Evolutionary conservation across 345 rosid species (phyloP).

Genomic region (Pistacia integerrima): DNA sequence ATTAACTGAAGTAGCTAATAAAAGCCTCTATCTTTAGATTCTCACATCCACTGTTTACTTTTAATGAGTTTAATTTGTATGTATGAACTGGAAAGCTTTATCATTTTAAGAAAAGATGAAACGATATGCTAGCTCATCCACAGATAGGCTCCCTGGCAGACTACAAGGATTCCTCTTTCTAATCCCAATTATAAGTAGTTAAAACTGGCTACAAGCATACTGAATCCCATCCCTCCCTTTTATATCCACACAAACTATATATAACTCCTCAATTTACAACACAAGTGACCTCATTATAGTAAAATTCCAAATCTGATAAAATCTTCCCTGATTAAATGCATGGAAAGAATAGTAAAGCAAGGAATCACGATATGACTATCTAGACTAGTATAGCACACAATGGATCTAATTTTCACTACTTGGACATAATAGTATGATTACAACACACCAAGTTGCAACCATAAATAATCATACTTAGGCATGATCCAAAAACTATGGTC

Average conservation of each 20-base stretch:
- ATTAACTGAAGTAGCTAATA: not conserved
- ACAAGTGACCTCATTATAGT: not conserved
- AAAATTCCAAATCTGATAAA: not conserved
- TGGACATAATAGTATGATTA: not conserved
- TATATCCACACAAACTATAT: not conserved
- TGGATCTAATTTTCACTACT: not conserved
- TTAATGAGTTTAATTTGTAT: not conserved
- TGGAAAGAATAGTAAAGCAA: not conserved
- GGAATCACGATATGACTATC: not conserved
- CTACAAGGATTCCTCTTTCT: not conserved
- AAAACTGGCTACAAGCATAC: too few species aligned
- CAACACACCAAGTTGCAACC: not conserved
- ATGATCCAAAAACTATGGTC: not conserved
- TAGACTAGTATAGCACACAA: not conserved
- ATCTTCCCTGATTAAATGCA: not conserved
- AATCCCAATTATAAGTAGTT: too few species aligned
- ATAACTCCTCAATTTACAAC: not conserved
- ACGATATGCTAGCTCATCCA: too few species aligned
- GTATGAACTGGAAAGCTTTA: not conserved
- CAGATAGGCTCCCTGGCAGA: not conserved
- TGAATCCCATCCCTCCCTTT: too few species aligned
- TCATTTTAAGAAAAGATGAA: too few species aligned
- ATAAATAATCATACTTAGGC: not conserved
- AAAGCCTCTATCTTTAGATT: not conserved
- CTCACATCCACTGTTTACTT: not conserved